These are phyloP conservation scores for Ophiostoma montium DNA, from an alignment of 2,329 filamentous ascomycete species.

Conservation along the genomic window DNA sequence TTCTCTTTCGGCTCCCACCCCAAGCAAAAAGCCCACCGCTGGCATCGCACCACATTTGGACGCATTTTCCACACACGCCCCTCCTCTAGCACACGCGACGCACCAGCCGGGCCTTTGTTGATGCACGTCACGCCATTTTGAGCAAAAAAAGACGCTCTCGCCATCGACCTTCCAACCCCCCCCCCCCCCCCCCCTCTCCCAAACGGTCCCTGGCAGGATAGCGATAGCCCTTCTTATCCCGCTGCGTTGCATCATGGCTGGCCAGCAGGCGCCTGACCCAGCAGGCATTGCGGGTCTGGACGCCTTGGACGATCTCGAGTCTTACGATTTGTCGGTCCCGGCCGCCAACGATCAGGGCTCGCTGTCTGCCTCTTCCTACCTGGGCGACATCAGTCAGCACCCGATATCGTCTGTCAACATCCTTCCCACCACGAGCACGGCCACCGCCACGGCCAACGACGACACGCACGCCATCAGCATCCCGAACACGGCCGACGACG, in stretches of 20 bases:
- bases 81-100: not conserved
- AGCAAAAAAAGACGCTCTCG: not conserved
- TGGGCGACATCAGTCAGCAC: constrained; percentile 9
- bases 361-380: constrained; percentile 3
- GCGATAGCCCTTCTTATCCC: too few species aligned
- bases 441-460: not conserved
- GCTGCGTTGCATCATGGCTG: constrained; percentile 11
- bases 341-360: constrained; percentile 5
- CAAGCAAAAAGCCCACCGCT: not conserved
- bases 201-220: too few species aligned
- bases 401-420: not conserved
- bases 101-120: not conserved
- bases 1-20: not conserved
- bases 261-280: constrained; percentile 9
- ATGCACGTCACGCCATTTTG: constrained; percentile 10
- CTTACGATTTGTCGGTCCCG: constrained; percentile 9
- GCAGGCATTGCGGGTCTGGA: constrained; percentile 12
- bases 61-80: constrained; percentile 5
- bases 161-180: not conserved
- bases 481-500: not conserved
- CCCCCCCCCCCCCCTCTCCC: too few species aligned
- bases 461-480: not conserved
- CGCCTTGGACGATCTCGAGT: not conserved
- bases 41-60: constrained; percentile 7
- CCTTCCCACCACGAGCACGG: not conserved